A percentile compares a stretch with the other conserved stretches of the same genome.
These are phyloP conservation scores for Penicillium sp. DNA, from an alignment of 2,329 filamentous ascomycete genomes.

Conservation along the genomic window DNA sequence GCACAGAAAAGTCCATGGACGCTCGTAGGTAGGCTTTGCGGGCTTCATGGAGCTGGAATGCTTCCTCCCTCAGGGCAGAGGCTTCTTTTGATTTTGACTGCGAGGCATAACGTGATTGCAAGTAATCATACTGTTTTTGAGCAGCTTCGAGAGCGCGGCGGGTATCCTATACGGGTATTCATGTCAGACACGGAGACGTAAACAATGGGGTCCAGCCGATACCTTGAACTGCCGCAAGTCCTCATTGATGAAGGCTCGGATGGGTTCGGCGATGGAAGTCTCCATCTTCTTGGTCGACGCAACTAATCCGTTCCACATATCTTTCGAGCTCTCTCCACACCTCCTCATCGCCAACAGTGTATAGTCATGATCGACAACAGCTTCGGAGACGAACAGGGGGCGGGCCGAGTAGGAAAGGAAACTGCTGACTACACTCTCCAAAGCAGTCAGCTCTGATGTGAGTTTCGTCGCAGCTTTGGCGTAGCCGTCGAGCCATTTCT, in stretches of 20 bases:
- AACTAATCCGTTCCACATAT: constrained; percentile 78
- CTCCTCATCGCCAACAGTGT: constrained; percentile 80
- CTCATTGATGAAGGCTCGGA: constrained; percentile 68
- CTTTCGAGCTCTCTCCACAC: constrained; percentile 77
- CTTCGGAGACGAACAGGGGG: constrained; percentile 69
- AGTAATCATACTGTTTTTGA: constrained; percentile 79
- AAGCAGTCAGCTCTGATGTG: constrained; percentile 60
- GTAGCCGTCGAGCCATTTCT: constrained; percentile 82
- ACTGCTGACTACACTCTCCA: constrained; percentile 74
- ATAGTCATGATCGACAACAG: constrained; percentile 90
- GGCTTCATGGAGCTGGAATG: constrained; percentile 90
- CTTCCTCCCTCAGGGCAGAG: constrained; percentile 85
- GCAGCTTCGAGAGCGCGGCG: constrained; percentile 69
- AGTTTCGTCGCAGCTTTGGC: constrained; percentile 60
- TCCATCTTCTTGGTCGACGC: constrained; percentile 74
- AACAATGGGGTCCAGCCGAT: constrained; percentile 6
- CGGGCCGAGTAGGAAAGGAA: constrained; percentile 75
- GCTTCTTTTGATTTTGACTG: constrained; percentile 93
- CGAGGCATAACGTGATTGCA: constrained; percentile 72
- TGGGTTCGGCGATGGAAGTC: constrained; percentile 70
- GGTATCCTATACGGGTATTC: constrained; percentile 51
- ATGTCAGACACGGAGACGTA: constrained; percentile 3
- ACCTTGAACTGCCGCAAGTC: constrained; percentile 79
- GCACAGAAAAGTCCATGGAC: constrained; percentile 86
- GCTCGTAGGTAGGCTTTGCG: constrained; percentile 86